Evolutionary conservation across 768 basidiomycete species (phyloP).

Genomic region (Tricholoma saponaceum): DNA sequence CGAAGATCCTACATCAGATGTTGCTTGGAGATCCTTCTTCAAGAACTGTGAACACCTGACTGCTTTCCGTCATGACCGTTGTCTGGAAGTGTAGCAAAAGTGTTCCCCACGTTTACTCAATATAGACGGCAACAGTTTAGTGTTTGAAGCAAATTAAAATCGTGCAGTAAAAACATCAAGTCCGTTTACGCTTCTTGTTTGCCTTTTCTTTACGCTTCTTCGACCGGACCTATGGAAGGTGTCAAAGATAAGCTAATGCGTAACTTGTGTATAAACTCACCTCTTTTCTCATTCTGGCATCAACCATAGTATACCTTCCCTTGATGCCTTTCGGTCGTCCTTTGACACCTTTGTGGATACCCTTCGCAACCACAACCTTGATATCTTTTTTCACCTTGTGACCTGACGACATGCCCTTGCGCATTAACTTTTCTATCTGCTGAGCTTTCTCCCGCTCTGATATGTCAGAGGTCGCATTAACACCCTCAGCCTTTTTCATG

Average conservation of each 20-base stretch:
- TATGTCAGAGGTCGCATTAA: constrained; percentile 83
- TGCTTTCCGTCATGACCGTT: constrained; percentile 4
- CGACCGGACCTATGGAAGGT: constrained; percentile 61
- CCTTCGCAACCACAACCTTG: constrained; percentile 90
- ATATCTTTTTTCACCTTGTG: constrained; percentile 69
- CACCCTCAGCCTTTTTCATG: constrained; percentile 93
- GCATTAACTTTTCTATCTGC: constrained; percentile 90
- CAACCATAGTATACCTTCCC: constrained; percentile 93
- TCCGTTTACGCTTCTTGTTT: constrained; percentile 52
- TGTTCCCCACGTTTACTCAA: neutral
- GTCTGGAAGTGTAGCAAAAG: neutral
- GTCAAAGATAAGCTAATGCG: neutral
- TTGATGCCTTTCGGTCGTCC: constrained; percentile 95
- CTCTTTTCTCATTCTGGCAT: constrained; percentile 92
- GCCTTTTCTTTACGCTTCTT: constrained; percentile 78
- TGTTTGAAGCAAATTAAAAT: neutral
- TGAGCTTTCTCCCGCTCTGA: constrained; percentile 94
- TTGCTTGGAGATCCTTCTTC: constrained; percentile 40
- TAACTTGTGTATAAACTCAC: constrained; percentile 32
- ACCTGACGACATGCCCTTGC: constrained; percentile 66
- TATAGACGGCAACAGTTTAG: neutral
- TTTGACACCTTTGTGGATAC: constrained; percentile 82
- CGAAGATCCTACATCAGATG: constrained; percentile 29
- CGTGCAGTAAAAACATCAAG: constrained; percentile 5
- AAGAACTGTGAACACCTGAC: constrained; percentile 35